phyloP scores from a whole-genome alignment of 2,329 filamentous ascomycete genomes.

The Ampelomyces quisqualis region DNA sequence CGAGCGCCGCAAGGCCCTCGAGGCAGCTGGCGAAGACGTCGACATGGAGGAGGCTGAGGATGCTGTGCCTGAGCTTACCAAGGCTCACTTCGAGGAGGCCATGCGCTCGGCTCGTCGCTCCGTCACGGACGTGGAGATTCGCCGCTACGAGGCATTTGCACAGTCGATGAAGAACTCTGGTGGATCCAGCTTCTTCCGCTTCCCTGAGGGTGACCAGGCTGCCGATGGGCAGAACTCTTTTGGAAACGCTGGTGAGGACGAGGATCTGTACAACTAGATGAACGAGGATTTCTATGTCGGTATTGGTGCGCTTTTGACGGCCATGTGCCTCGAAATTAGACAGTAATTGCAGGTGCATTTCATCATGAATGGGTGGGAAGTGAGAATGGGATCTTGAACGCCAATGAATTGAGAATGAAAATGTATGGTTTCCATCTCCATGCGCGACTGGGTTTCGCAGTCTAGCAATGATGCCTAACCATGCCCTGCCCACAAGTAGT shows the following conservation, averaged over 20 bases:
- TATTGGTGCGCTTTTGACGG: constrained; percentile 15
- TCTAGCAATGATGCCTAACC: too few relatives aligned
- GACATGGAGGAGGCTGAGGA: constrained; percentile 82
- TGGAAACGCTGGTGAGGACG: constrained; percentile 87
- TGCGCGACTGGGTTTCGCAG: not conserved
- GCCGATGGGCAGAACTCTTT: constrained; percentile 58
- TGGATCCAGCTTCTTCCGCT: constrained; percentile 96
- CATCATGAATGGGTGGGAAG: not conserved
- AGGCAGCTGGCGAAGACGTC: constrained; percentile 69
- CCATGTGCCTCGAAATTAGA: constrained; percentile 17
- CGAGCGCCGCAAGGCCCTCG: constrained; percentile 83
- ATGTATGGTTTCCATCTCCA: not conserved
- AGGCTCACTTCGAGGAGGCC: constrained; percentile 96
- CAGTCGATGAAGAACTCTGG: constrained; percentile 99
- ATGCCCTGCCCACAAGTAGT: too few relatives aligned
- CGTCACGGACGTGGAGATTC: constrained; percentile 94
- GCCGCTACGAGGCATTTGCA: constrained; percentile 95
- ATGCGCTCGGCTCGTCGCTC: constrained; percentile 94
- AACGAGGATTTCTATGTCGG: constrained; percentile 14
- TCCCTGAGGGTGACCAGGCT: constrained; percentile 62
- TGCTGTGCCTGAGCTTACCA: constrained; percentile 92
- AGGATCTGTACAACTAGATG: constrained; percentile 90
- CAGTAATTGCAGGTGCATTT: constrained; percentile 16
- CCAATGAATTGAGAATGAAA: constrained; percentile 6
- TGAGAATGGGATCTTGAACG: not conserved